Evolutionary conservation across 2,329 filamentous ascomycete species (phyloP).

Genomic region (Pestalotiopsis sp.): DNA sequence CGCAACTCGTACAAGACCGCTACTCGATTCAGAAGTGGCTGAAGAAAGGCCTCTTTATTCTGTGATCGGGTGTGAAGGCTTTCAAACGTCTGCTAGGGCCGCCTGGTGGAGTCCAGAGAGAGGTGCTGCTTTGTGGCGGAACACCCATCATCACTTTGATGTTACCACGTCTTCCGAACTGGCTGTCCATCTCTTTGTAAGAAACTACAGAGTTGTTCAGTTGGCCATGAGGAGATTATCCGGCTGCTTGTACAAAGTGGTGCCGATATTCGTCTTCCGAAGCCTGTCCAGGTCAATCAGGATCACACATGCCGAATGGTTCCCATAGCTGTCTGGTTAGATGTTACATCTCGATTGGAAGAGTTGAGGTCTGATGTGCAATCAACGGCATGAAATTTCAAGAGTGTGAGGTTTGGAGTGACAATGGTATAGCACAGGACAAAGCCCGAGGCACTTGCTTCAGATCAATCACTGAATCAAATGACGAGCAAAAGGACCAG

Average conservation of each 20-base stretch:
- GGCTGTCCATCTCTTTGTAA: background rate
- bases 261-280: background rate
- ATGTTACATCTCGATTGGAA: background rate
- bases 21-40: background rate
- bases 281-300: background rate
- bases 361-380: background rate
- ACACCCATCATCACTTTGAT: background rate
- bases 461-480: too few relatives aligned
- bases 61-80: background rate
- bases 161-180: background rate
- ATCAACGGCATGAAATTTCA: background rate
- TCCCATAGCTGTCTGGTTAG: background rate
- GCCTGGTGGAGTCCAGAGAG: background rate
- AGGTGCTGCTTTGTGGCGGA: background rate
- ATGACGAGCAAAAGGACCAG: too few relatives aligned
- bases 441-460: too few relatives aligned
- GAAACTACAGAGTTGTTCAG: background rate
- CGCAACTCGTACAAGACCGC: background rate
- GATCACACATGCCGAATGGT: background rate
- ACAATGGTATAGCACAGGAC: too few relatives aligned
- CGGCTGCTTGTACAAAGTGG: conserved; percentile 1
- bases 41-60: background rate
- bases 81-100: background rate
- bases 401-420: too few relatives aligned
- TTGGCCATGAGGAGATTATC: conserved; percentile 7